A percentile compares a stretch with the other conserved stretches of the same genome.
These are phyloP conservation scores for Eucalyptus regnans DNA, from an alignment of 345 rosid species.

Conservation along the genomic window DNA sequence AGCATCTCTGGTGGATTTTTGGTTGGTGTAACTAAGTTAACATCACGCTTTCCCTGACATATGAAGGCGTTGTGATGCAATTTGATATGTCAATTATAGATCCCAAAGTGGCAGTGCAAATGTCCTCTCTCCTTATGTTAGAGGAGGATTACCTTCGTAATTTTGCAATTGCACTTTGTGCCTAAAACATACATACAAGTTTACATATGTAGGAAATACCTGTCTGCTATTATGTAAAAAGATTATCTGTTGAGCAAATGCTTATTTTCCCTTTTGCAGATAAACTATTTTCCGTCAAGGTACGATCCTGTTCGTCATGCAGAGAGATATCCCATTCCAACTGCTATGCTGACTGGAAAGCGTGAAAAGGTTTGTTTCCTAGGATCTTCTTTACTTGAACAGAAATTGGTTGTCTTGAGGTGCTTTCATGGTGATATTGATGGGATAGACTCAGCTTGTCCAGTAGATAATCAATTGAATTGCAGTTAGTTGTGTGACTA, in stretches of 20 bases:
- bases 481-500: background rate
- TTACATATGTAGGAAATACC: background rate
- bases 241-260: background rate
- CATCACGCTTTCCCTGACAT: background rate
- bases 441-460: background rate
- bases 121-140: background rate
- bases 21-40: background rate
- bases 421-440: background rate
- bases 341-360: too few species aligned
- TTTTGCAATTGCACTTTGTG: background rate
- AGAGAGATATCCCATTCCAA: conserved; percentile 2
- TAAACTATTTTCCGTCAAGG: conserved; percentile 93
- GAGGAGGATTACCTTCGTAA: background rate
- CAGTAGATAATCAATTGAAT: background rate
- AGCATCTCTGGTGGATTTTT: background rate
- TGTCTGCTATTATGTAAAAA: background rate
- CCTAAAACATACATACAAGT: background rate
- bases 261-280: conserved; percentile 22
- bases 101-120: background rate
- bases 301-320: conserved; percentile 71
- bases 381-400: background rate
- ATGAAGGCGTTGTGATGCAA: background rate
- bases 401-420: background rate
- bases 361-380: too few species aligned
- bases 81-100: background rate